Conservation (phyloP, 305 asterid species). For the Salvia sclarea region DNA sequence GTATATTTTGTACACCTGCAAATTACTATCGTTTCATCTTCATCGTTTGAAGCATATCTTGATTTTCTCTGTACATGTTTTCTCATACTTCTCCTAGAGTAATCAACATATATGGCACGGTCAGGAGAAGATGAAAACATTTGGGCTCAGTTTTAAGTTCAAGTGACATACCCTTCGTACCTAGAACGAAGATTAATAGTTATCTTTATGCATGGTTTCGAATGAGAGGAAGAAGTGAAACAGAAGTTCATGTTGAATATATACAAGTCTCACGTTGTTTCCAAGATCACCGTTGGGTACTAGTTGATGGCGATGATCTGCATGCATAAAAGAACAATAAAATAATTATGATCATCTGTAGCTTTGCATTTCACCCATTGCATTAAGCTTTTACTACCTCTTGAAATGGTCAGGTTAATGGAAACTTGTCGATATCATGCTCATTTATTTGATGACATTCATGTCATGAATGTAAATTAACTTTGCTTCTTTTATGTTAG, state of each 20-base stretch:
- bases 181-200: neutral
- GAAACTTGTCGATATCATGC: neutral
- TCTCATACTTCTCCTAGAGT: neutral
- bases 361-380: neutral
- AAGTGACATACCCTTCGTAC: neutral
- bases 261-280: neutral
- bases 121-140: neutral
- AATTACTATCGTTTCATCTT: slow-evolving; percentile 5
- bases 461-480: neutral
- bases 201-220: neutral
- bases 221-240: neutral
- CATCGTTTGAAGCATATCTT: neutral
- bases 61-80: neutral
- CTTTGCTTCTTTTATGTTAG: neutral
- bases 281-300: neutral
- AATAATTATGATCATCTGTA: neutral
- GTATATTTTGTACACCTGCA: slow-evolving; percentile 36
- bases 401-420: slow-evolving; percentile 11
- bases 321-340: neutral
- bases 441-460: neutral
- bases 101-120: neutral
- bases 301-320: neutral
- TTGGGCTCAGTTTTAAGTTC: neutral
- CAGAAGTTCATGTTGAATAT: no score
- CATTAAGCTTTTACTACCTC: neutral